These are phyloP conservation scores for Climacium dendroides DNA, from an alignment of 225 moss, liverwort and hornwort genomes.

Conservation along the genomic window DNA sequence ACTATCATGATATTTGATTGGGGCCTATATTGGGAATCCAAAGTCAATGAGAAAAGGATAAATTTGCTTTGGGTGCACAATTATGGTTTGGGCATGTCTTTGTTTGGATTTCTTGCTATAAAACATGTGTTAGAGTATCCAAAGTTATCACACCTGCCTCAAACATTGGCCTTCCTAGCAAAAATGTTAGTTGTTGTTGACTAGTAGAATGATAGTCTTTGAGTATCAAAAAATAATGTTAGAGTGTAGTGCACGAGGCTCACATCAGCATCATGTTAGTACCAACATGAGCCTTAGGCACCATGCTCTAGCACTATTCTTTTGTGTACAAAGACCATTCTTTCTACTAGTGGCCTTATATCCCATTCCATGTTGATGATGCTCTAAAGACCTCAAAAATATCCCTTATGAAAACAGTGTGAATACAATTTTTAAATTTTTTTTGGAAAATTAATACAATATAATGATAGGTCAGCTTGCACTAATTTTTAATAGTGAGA, in stretches of 20 bases:
- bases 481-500: not conserved
- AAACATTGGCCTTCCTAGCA: too few species aligned
- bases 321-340: not conserved
- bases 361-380: rapidly evolving
- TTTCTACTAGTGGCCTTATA: not conserved
- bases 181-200: too few species aligned
- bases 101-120: too few species aligned
- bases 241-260: too few species aligned
- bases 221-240: too few species aligned
- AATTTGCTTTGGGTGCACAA: rapidly evolving
- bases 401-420: not conserved
- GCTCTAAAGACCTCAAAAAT: not conserved
- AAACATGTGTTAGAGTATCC: too few species aligned
- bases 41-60: too few species aligned
- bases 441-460: not conserved
- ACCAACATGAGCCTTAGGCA: too few species aligned
- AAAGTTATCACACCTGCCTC: too few species aligned
- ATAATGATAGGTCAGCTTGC: not conserved
- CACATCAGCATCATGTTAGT: not conserved
- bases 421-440: not conserved
- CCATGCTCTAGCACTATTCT: rapidly evolving
- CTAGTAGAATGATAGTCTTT: too few species aligned
- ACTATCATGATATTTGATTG: too few species aligned
- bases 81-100: too few species aligned
- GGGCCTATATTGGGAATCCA: rapidly evolving